Evolutionary conservation across 108 stramenopile genomes (phyloP), one percentile per base, ranked within the genome.

Genomic region (Poteriospumella lacustris): DNA sequence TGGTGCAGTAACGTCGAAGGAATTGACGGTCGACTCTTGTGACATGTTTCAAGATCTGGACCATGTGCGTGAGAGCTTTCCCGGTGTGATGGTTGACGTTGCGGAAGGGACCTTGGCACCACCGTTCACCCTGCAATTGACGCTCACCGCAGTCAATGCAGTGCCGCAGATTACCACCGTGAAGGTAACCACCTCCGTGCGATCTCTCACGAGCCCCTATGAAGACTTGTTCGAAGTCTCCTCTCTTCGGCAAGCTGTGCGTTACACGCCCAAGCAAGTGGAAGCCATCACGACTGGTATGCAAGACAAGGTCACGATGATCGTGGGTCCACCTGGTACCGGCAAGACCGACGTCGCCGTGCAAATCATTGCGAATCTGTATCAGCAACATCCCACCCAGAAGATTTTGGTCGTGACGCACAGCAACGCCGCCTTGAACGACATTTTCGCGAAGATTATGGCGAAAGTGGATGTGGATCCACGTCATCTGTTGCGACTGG

Each of bases 401-500:
- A 70, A 93, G 67, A 95, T 93, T 33, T 89, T 99, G 31, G 87
- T 99, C 43, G 91, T 99, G 60, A 95, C 98, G 24, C 98, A 99
- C 85, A 93, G 92, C 29, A 99, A 99, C 85, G 95, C 96, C 60
- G 98, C 98, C 0, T 83, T 99, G 44, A 99, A 99, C 80, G 98
- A 99, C 80, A 87, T 99, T 34, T 99, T 99, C 76, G 90, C 92
- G 77, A 99, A 99, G 77, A 90, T 99, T 41, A 92, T 94, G 91
- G 90, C 90, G 58, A 85, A 91, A 40, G 0, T 91, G 3, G 92
- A 93, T 69, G 80, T 93, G 39, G 92, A 92, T 42, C 91, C 91
- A 62, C 76, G 95, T 12, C 94, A 95, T 75, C 76, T 96, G 81
- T 86, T 98, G 9, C 92, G 97, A 12, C 87, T 98, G 15, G 97